Evolutionary conservation across 2,329 filamentous ascomycete genomes (phyloP), one percentile per base, ranked within the genome.

Genomic region (Arthroderma uncinatum): DNA sequence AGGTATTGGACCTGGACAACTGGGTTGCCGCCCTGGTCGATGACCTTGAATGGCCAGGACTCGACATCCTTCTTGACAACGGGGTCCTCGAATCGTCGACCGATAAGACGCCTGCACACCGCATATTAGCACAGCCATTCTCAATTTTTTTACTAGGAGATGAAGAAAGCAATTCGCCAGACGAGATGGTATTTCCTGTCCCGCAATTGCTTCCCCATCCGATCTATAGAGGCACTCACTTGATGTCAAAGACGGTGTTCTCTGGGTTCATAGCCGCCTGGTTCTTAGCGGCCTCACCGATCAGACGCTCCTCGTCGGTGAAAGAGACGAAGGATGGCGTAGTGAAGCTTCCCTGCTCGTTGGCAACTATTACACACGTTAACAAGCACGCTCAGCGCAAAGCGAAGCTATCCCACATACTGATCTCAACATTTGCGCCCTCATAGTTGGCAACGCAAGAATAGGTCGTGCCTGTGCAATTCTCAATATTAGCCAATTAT

Each of bases 381-480:
- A 63, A 70, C 62, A 58, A 39, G 55, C 28, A n/a, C 47, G 39
- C 57, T 25, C 53, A 57, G 57, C 59, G 42, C 55, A 54, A 36
- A 58, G 44, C 44, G 44, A 48, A 48, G 44, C 44, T 54, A 61
- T 61, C 39, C 62, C 63, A 78, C 83, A 70, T 79, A 86, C 83
- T 96, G 83, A 98, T 98, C 78, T 98, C 93, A 76, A 97, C 92
- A 85, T 95, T 96, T 82, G 83, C 92, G 76, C 93, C 93, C 80
- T 97, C 93, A 80, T 97, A 98, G 78, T 87, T 94, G 79, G 93
- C 93, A 80, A 97, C 93, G 79, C 93, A 98, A 73, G 93, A 97
- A 85, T 98, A 98, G 78, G 93, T 98, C 69, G 93, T 98, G 78
- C 93, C 92, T 96, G 54, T 48, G 14, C 9, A 28, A 34, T 55